Evolutionary conservation across 1,284 basidiomycete species (phyloP).

Genomic region (Sporisorium graminicola): DNA sequence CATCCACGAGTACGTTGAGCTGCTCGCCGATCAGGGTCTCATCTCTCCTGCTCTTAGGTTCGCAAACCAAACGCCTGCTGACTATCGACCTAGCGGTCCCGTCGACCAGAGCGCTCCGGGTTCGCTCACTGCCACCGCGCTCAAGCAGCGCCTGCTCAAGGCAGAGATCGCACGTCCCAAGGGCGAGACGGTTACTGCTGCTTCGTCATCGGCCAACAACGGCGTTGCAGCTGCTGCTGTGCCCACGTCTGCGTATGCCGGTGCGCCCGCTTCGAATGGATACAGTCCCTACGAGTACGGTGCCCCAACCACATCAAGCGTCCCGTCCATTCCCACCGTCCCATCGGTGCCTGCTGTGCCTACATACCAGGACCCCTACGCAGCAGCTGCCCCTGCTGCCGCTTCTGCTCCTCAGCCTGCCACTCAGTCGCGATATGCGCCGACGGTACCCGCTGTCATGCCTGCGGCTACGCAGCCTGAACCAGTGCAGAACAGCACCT

Average conservation of each 20-base stretch:
- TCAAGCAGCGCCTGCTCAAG: conserved; percentile 53
- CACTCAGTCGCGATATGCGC: conserved; percentile 71
- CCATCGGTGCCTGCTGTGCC: conserved; percentile 37
- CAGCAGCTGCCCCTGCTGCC: conserved; percentile 64
- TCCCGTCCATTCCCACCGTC: conserved; percentile 35
- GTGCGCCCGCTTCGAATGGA: conserved; percentile 41
- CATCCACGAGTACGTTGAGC: conserved; percentile 94
- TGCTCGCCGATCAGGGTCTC: conserved; percentile 89
- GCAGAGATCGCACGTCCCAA: conserved; percentile 53
- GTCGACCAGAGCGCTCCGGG: conserved; percentile 19
- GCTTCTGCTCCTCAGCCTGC: conserved; percentile 67
- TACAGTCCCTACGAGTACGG: conserved; percentile 44
- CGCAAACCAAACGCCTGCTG: conserved; percentile 82
- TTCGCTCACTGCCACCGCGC: conserved; percentile 32
- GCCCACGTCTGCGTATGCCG: conserved; percentile 30
- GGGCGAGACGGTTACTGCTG: conserved; percentile 15
- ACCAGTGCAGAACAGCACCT: conserved; percentile 30
- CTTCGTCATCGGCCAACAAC: conserved; percentile 4
- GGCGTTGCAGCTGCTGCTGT: conserved; percentile 16
- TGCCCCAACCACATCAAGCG: conserved; percentile 1
- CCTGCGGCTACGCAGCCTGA: conserved; percentile 31
- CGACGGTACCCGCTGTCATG: conserved; percentile 66
- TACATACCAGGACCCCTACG: conserved; percentile 39
- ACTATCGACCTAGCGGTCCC: conserved; percentile 74
- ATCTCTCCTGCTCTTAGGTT: conserved; percentile 85